phyloP scores from a whole-genome alignment of 768 basidiomycete species.

The Coprinellus micaceus region DNA sequence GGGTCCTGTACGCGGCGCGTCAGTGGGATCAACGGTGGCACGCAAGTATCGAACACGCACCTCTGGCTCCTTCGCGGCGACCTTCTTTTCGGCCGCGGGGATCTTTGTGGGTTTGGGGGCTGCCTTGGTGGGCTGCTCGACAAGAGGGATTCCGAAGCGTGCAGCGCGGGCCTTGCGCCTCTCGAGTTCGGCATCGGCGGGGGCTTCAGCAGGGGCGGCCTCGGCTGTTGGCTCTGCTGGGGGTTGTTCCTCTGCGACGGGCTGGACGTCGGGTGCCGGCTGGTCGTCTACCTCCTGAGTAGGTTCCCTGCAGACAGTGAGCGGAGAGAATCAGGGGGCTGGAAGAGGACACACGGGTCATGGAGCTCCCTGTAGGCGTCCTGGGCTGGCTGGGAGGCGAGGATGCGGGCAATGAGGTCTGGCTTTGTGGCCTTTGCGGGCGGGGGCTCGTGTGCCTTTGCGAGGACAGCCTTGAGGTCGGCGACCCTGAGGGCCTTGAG shows the following conservation, averaged over 20 bases:
- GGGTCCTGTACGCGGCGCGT: constrained; percentile 33
- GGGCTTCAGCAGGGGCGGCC: background rate
- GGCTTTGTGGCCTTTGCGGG: constrained; percentile 60
- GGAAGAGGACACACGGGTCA: constrained; percentile 26
- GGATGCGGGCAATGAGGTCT: constrained; percentile 63
- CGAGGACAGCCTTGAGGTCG: constrained; percentile 63
- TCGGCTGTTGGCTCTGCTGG: background rate
- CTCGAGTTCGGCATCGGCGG: constrained; percentile 48
- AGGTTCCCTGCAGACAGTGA: background rate
- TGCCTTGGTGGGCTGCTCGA: constrained; percentile 32
- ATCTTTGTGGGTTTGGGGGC: constrained; percentile 18
- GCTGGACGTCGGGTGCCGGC: constrained; percentile 16
- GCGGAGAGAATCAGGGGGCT: background rate
- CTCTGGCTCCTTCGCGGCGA: background rate
- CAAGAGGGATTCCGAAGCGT: constrained; percentile 67
- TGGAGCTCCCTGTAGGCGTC: constrained; percentile 43
- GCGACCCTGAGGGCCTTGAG: constrained; percentile 66
- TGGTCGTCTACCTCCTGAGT: constrained; percentile 21
- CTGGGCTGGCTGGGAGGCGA: constrained; percentile 48
- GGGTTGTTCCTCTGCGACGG: constrained; percentile 6
- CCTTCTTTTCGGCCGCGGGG: constrained; percentile 7
- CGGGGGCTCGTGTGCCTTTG: constrained; percentile 43
- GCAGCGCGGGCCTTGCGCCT: constrained; percentile 60
- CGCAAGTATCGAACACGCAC: background rate
- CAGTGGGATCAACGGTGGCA: background rate